These are phyloP conservation scores for Plasmodium chabaudi DNA, from an alignment of 169 alveolate genomes.

Conservation along the genomic window DNA sequence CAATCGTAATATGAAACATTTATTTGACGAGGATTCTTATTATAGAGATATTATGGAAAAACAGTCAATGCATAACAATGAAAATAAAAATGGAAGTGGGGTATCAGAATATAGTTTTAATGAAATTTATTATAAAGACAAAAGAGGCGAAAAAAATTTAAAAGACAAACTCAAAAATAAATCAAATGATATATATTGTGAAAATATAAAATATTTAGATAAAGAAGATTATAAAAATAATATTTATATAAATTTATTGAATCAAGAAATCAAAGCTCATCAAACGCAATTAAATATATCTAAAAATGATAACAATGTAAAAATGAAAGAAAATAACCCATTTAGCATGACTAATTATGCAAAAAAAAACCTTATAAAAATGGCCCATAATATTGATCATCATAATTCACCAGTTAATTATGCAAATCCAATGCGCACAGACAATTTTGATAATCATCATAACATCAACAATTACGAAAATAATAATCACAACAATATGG, in stretches of 20 bases:
- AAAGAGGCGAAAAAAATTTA: neutral
- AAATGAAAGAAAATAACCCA: conserved; percentile 29
- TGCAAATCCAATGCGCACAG: neutral
- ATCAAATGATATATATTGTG: conserved; percentile 10
- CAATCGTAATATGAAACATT: conserved; percentile 2
- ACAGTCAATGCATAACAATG: conserved; percentile 18
- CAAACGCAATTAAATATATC: conserved; percentile 11
- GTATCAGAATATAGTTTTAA: conserved; percentile 1
- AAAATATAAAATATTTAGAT: conserved; percentile 28
- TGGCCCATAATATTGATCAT: neutral
- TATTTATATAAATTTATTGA: conserved; percentile 10
- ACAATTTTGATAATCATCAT: neutral
- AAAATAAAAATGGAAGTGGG: neutral
- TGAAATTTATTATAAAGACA: conserved; percentile 11
- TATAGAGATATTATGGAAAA: conserved; percentile 11
- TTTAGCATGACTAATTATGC: conserved; percentile 37
- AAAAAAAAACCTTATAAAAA: conserved; percentile 7
- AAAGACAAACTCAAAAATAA: conserved; percentile 24
- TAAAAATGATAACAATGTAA: neutral
- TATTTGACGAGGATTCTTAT: neutral
- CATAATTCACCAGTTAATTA: neutral
- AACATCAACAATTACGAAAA: conserved; percentile 5
- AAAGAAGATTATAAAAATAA: conserved; percentile 4
- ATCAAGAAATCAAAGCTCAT: conserved; percentile 10
- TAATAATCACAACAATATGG: conserved; percentile 1